Base-by-base conservation (phyloP, 352 stramenopile species). In the Globisporangium carolinianum region DNA sequence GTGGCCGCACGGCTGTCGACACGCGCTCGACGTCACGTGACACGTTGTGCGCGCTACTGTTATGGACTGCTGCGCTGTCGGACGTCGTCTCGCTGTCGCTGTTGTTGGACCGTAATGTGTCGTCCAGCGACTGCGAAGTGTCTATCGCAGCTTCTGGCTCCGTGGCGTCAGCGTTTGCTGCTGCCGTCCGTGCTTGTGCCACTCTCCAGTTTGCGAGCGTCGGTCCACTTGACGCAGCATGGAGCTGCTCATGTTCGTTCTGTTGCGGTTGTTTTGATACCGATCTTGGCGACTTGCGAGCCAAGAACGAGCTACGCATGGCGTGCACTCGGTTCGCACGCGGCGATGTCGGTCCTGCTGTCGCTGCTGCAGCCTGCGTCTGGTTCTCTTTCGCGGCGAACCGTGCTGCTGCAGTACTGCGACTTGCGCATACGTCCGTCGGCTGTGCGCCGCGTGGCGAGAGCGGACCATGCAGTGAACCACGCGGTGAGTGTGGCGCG, bases 311-410 rank as follows among this genome's bases (percentile, higher is more conserved):
- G 14, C 4, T 6, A 6, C 45, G 50, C 42, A 41, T 42, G 35
- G 5, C 14, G 6, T 52, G 49, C 18, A n/a, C 15, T 5, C 54
- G 50, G 17, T 39, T 15, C 2, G 24, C n/a, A 12, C 47, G 17
- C 47, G 43, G 50, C 4, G 51, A 55, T 11, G 46, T 18, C 5
- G 39, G 48, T 49, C 24, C 41, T 18, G 15, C 2, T 5, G 24
- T n/a, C n/a, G 6, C 12, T 18, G 47, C 17, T 37, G 43, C n/a
- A 8, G 46, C 15, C 36, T 18, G 54, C 1, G 47, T 5, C 11
- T 55, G 11, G 35, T 36, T 51, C 35, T 53, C 45, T 53, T 48
- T 59, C 10, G n/a, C 15, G 12, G 45, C 38, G 36, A 39, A n/a
- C 12, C 14, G 45, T 6, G 35, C 35, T 3, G 14, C n/a, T 9